Evolutionary conservation across 495 filamentous ascomycete genomes (phyloP), one percentile per base, ranked within the genome.

Genomic region (Pyrenula aspistea): DNA sequence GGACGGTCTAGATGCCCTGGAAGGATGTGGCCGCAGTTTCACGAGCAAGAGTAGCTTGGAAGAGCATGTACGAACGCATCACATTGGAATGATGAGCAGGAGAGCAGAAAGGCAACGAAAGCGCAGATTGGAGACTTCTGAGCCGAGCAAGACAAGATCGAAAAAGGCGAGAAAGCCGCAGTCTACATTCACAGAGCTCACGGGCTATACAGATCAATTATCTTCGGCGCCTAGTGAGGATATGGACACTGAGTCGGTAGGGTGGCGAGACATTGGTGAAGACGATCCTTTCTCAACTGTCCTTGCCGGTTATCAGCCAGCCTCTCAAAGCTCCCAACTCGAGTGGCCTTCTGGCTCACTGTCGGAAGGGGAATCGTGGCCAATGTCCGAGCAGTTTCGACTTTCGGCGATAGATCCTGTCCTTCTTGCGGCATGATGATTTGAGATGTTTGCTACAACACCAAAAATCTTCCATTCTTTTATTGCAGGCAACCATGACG

Each of bases 41-140:
- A 72, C 73, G 22, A 83, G 82, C 57, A 91, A 90, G 65, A 71
- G 77, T n/a, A 82, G 78, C 53, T 73, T 96, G 0, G 87, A 91
- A 68, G 85, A 89, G 51, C 91, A 96, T 60, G 76, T 94, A 47
- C 83, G 87, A 21, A 88, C 80, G 10, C 70, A 83, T 0, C 91
- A 96, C 66, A 63, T 93, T 36, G 82, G 83, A 2, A 71, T 82
- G 49, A 62, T 61, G 36, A 73, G 72, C 51, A 62, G 70, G 54
- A 74, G 75, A 65, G 72, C 72, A 1, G 70, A 72, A 51, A 72
- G 74, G 20, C n/a, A 20, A 48, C 22, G 51, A 56, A 23, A 63
- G 69, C 54, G 72, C 72, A 22, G 71, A 71, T 25, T 59, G 63
- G 50, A 57, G 62, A 22, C 70, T 71, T 24, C 12, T 71, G 63